phyloP scores from a whole-genome alignment of 352 stramenopile genomes.

The Phytophthora agathidicida region DNA sequence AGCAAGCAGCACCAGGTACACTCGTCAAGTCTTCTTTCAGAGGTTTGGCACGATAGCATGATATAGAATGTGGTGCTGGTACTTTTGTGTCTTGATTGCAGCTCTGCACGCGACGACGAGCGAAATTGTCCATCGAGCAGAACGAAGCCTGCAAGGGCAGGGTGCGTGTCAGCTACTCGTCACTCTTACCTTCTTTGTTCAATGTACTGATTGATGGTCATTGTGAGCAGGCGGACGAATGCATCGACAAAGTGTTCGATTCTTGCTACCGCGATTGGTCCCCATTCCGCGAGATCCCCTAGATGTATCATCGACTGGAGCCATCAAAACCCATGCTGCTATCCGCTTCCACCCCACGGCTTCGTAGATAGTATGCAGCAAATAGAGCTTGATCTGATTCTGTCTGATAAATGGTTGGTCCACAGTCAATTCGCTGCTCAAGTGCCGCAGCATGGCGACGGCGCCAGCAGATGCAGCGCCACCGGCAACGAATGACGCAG shows the following conservation, averaged over 20 bases:
- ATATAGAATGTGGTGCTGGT: too few species aligned
- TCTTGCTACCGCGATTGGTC: conserved; percentile 87
- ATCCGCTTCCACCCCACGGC: not conserved
- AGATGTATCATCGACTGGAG: conserved; percentile 8
- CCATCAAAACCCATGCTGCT: not conserved
- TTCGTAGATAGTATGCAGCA: conserved; percentile 9
- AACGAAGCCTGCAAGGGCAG: conserved; percentile 81
- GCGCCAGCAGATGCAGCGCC: conserved; percentile 6
- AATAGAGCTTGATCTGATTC: conserved; percentile 18
- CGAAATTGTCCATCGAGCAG: conserved; percentile 83
- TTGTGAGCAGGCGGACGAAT: conserved; percentile 80
- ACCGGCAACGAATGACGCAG: not conserved
- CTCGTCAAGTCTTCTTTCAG: too few species aligned
- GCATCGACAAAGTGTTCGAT: conserved; percentile 85
- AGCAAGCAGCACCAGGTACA: conserved; percentile 88
- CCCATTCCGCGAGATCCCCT: conserved; percentile 86
- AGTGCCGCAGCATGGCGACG: conserved; percentile 15
- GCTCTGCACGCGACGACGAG: conserved; percentile 89
- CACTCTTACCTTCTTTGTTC: not conserved
- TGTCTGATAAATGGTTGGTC: conserved; percentile 22
- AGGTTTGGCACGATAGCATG: too few species aligned
- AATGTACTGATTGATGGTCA: too few species aligned
- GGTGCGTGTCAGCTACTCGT: conserved; percentile 30
- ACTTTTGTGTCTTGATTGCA: conserved; percentile 18
- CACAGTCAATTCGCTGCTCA: too few species aligned